These are phyloP conservation scores for Passiflora organensis DNA, from an alignment of 345 rosid species.

Conservation along the genomic window DNA sequence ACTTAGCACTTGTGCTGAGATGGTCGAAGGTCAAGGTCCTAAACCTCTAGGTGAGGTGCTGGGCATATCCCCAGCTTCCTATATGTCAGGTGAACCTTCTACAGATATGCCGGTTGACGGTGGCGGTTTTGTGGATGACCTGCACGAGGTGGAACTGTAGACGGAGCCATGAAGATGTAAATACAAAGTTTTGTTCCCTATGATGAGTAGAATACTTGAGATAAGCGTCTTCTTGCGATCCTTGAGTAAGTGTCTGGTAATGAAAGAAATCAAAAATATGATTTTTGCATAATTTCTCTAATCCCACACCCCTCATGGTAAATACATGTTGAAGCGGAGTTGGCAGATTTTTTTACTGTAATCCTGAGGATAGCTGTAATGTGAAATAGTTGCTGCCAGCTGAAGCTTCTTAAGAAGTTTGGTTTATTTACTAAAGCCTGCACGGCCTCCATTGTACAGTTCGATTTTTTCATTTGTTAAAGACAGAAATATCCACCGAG, in stretches of 20 bases:
- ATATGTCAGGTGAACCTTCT: constrained; percentile 35
- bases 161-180: constrained; percentile 38
- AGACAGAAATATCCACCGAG: constrained; percentile 26
- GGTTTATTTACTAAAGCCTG: no score
- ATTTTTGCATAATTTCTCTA: constrained; percentile 1
- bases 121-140: constrained; percentile 65
- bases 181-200: constrained; percentile 48
- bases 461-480: constrained; percentile 61
- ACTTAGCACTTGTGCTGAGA: constrained; percentile 28
- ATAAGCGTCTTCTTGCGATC: constrained; percentile 21
- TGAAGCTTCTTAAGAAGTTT: no score
- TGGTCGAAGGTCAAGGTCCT: constrained; percentile 6
- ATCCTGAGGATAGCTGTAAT: no score
- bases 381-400: constrained; percentile 25
- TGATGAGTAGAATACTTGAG: constrained; percentile 20
- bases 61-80: constrained; percentile 31
- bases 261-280: constrained; percentile 8
- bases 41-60: constrained; percentile 34
- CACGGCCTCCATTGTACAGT: constrained; percentile 43
- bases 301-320: background rate
- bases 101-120: constrained; percentile 31
- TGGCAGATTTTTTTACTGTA: no score
- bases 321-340: constrained; percentile 15
- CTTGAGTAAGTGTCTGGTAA: background rate
- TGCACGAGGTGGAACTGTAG: constrained; percentile 91